Percentiles rank a stretch among this genome's conserved stretches.
Conservation (phyloP, 306 rosid genomes). For the Dryas drummondii region DNA sequence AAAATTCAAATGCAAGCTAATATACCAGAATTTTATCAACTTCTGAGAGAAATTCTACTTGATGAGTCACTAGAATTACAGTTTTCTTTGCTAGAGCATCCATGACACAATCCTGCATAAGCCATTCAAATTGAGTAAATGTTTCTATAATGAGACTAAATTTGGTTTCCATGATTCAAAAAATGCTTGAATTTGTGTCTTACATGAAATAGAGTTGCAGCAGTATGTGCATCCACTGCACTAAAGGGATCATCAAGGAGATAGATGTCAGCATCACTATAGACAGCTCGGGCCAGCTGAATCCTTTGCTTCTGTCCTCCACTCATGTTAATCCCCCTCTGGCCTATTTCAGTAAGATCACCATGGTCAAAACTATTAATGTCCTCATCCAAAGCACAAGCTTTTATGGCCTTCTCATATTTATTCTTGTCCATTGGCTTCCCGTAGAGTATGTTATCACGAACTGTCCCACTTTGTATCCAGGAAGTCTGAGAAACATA, state of each 20-base stretch:
- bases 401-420: slow-evolving; percentile 58
- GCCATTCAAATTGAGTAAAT: slow-evolving; percentile 8
- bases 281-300: slow-evolving; percentile 80
- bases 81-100: slow-evolving; percentile 54
- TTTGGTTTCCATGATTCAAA: background rate
- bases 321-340: slow-evolving; percentile 86
- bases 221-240: slow-evolving; percentile 88
- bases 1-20: background rate
- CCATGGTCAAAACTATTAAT: slow-evolving; percentile 61
- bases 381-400: slow-evolving; percentile 72
- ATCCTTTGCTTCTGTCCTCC: slow-evolving; percentile 92
- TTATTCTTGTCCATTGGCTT: slow-evolving; percentile 57
- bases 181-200: slow-evolving; percentile 8
- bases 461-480: slow-evolving; percentile 87
- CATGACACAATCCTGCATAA: slow-evolving; percentile 72
- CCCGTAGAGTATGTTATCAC: slow-evolving; percentile 68
- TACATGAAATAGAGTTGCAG: slow-evolving; percentile 64
- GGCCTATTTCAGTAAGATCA: slow-evolving; percentile 86
- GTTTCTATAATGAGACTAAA: slow-evolving; percentile 9
- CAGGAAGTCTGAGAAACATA: slow-evolving; percentile 79
- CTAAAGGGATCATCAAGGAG: slow-evolving; percentile 83
- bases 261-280: slow-evolving; percentile 72
- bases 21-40: slow-evolving; percentile 66
- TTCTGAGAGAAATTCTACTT: slow-evolving; percentile 72
- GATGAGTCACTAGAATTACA: slow-evolving; percentile 80